phyloP scores from a whole-genome alignment of 1,139 yeast species.

The Hanseniaspora sp. region DNA sequence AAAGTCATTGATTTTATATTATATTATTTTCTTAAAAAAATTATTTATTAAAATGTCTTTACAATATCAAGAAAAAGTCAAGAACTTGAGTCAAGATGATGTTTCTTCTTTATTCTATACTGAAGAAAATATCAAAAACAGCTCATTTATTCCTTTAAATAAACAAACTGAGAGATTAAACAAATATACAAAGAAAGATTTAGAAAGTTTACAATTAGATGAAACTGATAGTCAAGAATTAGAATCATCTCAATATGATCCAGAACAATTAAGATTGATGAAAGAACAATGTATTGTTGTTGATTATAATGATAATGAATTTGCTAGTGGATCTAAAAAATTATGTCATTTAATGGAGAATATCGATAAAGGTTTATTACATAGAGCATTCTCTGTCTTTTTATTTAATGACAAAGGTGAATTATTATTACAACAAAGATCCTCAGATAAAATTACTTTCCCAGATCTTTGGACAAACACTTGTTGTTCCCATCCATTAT shows the following conservation, averaged over 20 bases:
- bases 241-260: constrained; percentile 58
- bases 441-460: constrained; percentile 90
- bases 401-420: constrained; percentile 67
- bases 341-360: constrained; percentile 83
- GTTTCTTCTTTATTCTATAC: constrained; percentile 34
- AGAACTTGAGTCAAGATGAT: constrained; percentile 6
- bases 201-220: constrained; percentile 18
- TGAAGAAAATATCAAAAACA: constrained; percentile 43
- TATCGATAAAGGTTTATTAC: constrained; percentile 73
- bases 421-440: constrained; percentile 83
- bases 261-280: constrained; percentile 89
- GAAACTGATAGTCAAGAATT: constrained; percentile 24
- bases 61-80: constrained; percentile 10
- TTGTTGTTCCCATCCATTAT: constrained; percentile 94
- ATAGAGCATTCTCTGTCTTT: constrained; percentile 91
- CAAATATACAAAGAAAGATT: constrained; percentile 23
- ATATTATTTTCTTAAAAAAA: too few relatives aligned
- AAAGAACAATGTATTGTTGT: constrained; percentile 91
- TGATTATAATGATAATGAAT: constrained; percentile 73
- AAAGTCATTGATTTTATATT: too few relatives aligned
- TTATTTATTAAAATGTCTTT: constrained; percentile 3
- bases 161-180: constrained; percentile 25
- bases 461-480: constrained; percentile 98
- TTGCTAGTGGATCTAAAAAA: constrained; percentile 92
- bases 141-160: constrained; percentile 46